Percentiles rank a stretch among this genome's conserved stretches.
Conservation (phyloP, 2,329 filamentous ascomycete genomes). For the Fusarium sp. region DNA sequence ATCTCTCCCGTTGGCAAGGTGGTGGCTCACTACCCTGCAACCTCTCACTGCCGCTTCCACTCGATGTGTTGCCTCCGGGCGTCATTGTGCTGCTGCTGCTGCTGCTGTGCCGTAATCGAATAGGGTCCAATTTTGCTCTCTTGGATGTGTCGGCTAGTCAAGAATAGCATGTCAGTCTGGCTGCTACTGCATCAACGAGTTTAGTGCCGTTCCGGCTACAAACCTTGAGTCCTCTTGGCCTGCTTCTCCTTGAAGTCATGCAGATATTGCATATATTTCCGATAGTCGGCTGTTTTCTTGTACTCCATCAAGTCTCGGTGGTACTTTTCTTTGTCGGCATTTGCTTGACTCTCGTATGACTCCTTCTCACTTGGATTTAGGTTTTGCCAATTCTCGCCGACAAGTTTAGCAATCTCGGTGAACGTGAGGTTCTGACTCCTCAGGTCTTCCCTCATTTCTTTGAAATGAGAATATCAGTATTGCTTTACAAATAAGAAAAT, state of each 20-base stretch:
- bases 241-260: conserved; percentile 82
- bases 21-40: conserved; percentile 59
- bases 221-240: conserved; percentile 64
- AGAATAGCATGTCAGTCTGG: conserved; percentile 12
- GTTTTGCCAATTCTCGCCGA: conserved; percentile 84
- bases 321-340: conserved; percentile 78
- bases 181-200: neutral
- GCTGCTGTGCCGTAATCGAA: conserved; percentile 50
- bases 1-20: conserved; percentile 56
- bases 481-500: neutral
- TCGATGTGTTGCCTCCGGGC: conserved; percentile 49
- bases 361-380: conserved; percentile 73
- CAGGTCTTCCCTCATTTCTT: conserved; percentile 79
- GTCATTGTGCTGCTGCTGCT: conserved; percentile 50
- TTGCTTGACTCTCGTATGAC: conserved; percentile 75
- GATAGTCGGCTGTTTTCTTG: conserved; percentile 77
- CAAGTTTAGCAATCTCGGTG: conserved; percentile 83
- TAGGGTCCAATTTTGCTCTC: conserved; percentile 56
- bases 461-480: conserved; percentile 2
- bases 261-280: conserved; percentile 75
- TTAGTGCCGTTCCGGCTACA: conserved; percentile 27
- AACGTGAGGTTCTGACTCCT: conserved; percentile 81
- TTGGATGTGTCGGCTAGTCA: conserved; percentile 56
- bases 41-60: conserved; percentile 58
- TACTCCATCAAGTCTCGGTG: conserved; percentile 77